These are phyloP conservation scores for Imleria badia DNA, from an alignment of 768 basidiomycete genomes.

Conservation along the genomic window DNA sequence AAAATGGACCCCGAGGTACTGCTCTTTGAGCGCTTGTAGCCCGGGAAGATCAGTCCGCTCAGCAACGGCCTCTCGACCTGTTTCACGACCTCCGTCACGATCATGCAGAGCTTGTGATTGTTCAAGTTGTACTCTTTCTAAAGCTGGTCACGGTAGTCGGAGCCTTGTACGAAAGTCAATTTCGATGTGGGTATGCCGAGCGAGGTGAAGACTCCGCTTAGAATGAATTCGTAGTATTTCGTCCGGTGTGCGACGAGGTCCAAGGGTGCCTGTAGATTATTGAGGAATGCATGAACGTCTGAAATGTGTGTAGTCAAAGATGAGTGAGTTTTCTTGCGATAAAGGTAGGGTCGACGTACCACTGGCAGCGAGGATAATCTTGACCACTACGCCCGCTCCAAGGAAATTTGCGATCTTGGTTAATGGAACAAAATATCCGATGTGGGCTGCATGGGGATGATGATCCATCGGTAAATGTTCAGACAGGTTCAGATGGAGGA, in stretches of 20 bases:
- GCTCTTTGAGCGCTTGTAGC: constrained; percentile 94
- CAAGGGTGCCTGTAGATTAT: constrained; percentile 93
- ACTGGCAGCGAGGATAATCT: constrained; percentile 79
- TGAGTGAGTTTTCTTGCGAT: neutral
- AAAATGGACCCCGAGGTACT: constrained; percentile 94
- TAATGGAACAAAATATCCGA: constrained; percentile 95
- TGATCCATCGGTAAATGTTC: neutral
- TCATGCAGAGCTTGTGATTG: constrained; percentile 89
- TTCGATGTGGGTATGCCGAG: constrained; percentile 89
- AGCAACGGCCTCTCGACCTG: constrained; percentile 91
- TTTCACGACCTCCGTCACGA: constrained; percentile 95
- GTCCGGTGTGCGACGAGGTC: constrained; percentile 87
- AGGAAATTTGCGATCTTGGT: constrained; percentile 97
- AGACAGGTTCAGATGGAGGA: neutral
- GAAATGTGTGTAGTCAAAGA: neutral
- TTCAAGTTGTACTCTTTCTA: constrained; percentile 91
- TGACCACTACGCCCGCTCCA: constrained; percentile 87
- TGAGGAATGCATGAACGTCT: constrained; percentile 97
- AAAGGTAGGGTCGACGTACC: constrained; percentile 34
- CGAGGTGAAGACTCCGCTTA: constrained; percentile 80
- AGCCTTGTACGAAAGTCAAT: constrained; percentile 83
- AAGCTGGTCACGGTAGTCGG: constrained; percentile 93
- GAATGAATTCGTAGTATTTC: constrained; percentile 84
- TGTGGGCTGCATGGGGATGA: constrained; percentile 64
- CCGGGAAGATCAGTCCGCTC: constrained; percentile 92